Evolutionary conservation across 176 grass and related monocot species (phyloP), one percentile per base, ranked within the genome.

Genomic region (Carex myosuroides): DNA sequence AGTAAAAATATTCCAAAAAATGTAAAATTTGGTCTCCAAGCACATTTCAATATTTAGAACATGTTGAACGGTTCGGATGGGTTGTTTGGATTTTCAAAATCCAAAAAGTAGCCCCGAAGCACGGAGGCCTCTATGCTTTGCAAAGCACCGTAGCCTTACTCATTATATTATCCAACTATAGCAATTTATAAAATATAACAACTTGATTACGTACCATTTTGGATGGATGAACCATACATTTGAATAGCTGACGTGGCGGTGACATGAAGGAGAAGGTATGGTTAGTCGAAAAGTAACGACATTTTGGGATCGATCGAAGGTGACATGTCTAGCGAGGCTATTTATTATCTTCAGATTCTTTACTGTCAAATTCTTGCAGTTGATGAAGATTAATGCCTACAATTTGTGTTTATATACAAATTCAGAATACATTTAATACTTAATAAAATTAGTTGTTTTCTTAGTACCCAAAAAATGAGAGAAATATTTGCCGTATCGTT

Each of bases 331-430:
- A 16, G 79, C 13, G 8, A 35, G 89, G 33, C 89, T 90, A 55
- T 87, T 63, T 78, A n/a, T 56, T 33, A 87, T 56, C 8, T 58
- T 50, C 60, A 90, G 48, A 2, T 87, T 90, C 66, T 87, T 48
- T 70, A 87, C 85, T 13, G 5, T 90, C 24, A 97, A 46, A 21
- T 87, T 87, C 22, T 73, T 68, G 32, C 89, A 97, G 18, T 64
- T 86, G 67, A 81, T 75, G 73, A 97, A 97, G 17, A 80, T 87
- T 54, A 93, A 21, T 30, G 86, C 91, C 89, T 92, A 60, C 12
- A 35, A 55, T 46, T 26, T 39, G 33, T 42, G 5, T 60, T 4
- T 16, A 62, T 0, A 12, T 62, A 61, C n/a, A 35, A 46, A 78
- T 64, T 57, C 18, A 85, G 17, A 56, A 65, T 13, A 48, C 42